Base-by-base conservation (phyloP, 495 filamentous ascomycete genomes). In the Xylaria flabelliformis region DNA sequence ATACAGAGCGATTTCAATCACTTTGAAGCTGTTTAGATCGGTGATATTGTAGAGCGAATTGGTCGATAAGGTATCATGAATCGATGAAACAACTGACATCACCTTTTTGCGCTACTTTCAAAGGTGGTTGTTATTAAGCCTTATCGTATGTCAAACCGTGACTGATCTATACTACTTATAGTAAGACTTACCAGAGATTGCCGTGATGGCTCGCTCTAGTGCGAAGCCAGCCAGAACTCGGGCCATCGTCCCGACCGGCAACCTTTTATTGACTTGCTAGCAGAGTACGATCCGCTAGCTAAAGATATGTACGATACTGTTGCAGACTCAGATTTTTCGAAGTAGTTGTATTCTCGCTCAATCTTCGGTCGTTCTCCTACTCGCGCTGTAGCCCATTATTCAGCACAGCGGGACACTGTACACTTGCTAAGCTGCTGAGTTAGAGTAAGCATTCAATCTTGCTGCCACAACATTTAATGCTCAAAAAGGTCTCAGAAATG, bases 191-290 rank as follows among this genome's bases (percentile, higher is more conserved):
- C 55, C 9, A 34, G 29, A 12, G 39, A 12, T 42, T 58, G 26
- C 55, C 55, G 26, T 58, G 19, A 56, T 36, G 56, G 56, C 32
- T 34, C 17, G 32, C 56, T 61, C 29, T 61, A 36, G 56, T 29
- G 51, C 24, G 24, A 56, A 24, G 29, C 51, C 56, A 32, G 32
- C 13, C 32, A 61, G 4, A 39, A 61, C 58, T n/a, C 58, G 58
- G 29, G 34, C 58, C 58, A 56, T 61, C 58, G 13, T 61, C 26
- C 56, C 56, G 56, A 61, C 56, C 56, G 29, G 58, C 58, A 61
- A 61, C 32, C 53, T 39, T 61, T 10, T 39, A 61, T 19, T 21
- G 34, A 34, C 15, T 29, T 32, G 24, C 53, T 17, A 15, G 26
- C 12, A 56, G 53, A 32, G 15, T 12, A 56, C 10, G 53, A 17